Evolutionary conservation across 2,329 filamentous ascomycete genomes (phyloP), one percentile per base, ranked within the genome.

Genomic region (Tolypocladium inflatum): DNA sequence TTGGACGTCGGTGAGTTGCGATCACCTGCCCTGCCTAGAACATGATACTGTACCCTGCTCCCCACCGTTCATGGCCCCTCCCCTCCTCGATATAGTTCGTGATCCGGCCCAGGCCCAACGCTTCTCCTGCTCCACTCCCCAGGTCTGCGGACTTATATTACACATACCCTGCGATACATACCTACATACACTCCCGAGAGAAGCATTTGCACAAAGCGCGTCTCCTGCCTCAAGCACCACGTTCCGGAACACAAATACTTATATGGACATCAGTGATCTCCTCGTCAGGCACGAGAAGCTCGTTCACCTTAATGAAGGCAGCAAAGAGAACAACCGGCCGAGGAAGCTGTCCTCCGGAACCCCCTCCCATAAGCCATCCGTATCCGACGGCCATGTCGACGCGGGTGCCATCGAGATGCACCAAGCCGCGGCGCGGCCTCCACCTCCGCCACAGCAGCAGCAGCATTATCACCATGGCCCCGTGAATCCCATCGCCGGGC

Each of bases 221-320:
- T 11, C 21, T 37, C 10, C 19, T 52, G 48, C 30, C 9, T 52
- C 48, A 21, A 21, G 19, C 19, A 11, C 30, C 30, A 35, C 19
- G 9, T n/a, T 37, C 19, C 8, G 17, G 19, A n/a, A 19, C 23
- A 51, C 30, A 33, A 11, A 33, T 68, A 63, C 80, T 83, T 80
- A 81, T 74, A 84, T 83, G 80, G 77, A 84, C 73, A 83, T 82
- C 73, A 85, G 82, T 63, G 83, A 85, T 69, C 78, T 86, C 60
- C 77, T 86, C 63, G 81, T 84, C 61, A 78, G 83, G 62, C 83
- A 86, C 72, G 81, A 85, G 72, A 85, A 85, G 72, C 80, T 85
- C 64, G 82, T 84, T 65, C 83, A 86, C 68, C 77, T 84, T 67
- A 84, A 82, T 71, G 81, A 84, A 69, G 78, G 77, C 63, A 79